These are phyloP conservation scores for Aegilops bicornis DNA, from an alignment of 176 grass and related monocot species.

Conservation along the genomic window DNA sequence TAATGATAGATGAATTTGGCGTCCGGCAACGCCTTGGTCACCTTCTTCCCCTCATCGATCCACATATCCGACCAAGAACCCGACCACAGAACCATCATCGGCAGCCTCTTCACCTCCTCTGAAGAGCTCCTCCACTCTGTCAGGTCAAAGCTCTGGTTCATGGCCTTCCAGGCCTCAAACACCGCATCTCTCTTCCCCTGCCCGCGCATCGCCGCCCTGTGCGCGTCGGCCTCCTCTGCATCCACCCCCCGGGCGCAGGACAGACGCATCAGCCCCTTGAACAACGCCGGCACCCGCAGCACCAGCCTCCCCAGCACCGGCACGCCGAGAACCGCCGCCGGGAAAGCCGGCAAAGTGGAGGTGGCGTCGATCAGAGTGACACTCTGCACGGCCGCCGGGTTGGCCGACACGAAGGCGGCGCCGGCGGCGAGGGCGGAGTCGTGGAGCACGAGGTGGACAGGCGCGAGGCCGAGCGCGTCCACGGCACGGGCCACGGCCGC, in stretches of 20 bases:
- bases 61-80: slow-evolving; percentile 79
- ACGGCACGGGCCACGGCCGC: slow-evolving; percentile 43
- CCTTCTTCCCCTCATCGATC: slow-evolving; percentile 76
- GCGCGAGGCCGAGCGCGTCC: slow-evolving; percentile 46
- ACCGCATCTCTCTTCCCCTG: slow-evolving; percentile 44
- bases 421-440: slow-evolving; percentile 61
- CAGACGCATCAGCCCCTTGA: slow-evolving; percentile 56
- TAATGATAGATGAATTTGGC: slow-evolving; percentile 77
- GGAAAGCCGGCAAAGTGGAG: slow-evolving; percentile 54
- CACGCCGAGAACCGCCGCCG: slow-evolving; percentile 50
- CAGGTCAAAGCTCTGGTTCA: slow-evolving; percentile 82
- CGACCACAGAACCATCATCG: slow-evolving; percentile 76
- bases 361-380: slow-evolving; percentile 64
- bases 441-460: slow-evolving; percentile 77
- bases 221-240: slow-evolving; percentile 36
- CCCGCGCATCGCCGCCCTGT: slow-evolving; percentile 44
- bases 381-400: slow-evolving; percentile 47
- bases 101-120: slow-evolving; percentile 48
- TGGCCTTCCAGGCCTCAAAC: slow-evolving; percentile 55
- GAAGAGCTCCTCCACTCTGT: slow-evolving; percentile 50
- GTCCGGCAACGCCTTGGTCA: slow-evolving; percentile 35
- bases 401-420: slow-evolving; percentile 44
- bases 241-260: slow-evolving; percentile 61
- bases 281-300: slow-evolving; percentile 28
- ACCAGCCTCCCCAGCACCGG: slow-evolving; percentile 43